Evolutionary conservation across 495 filamentous ascomycete species (phyloP), one percentile per base, ranked within the genome.

Genomic region (Aspergillus mulundensis): DNA sequence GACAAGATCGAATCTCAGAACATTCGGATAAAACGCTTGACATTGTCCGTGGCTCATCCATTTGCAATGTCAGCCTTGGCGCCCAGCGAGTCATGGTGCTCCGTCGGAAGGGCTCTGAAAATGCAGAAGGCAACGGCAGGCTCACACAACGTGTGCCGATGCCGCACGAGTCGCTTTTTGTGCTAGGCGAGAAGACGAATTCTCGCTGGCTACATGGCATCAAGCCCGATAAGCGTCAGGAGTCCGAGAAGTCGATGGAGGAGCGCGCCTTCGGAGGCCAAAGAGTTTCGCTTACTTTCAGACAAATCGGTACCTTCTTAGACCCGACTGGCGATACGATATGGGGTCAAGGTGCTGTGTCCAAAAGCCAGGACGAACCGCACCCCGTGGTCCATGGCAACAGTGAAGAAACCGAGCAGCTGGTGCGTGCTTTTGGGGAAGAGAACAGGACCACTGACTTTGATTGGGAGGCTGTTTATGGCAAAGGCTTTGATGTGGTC

Each of bases 21-120:
- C 94, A 99, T 67, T 91, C 88, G 25, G 94, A 99, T 64, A 99
- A 99, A 72, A 96, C 93, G 0, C 72, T 99, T 6, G 94, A 99
- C 61, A 95, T 99, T 50, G 85, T 82, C 32, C 84, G 80, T 40
- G 85, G 81, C 12, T 91, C 85, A 12, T 89, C 73, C 53, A 95
- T 99, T 57, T 91, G 90, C 51, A 97, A 97, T 65, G 85, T 97
- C 44, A 95, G 90, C 56, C 77, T 99, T 18, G 94, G 94, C 5
- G 94, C 93, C 1, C 86, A 95, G 71, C 82, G 94, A 56, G 89
- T 86, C 4, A 96, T 99, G 94, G 77, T 86, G 7, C 81, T 99
- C 36, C 85, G 95, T 23, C 90, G 86, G 36, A 98, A 98, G 71
- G 82, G 84, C 32, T 70, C 79, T 50, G 64, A 59, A 15, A 44